Base-by-base conservation (phyloP, 31 red algal genomes). In the Bonnemaisonia californica region DNA sequence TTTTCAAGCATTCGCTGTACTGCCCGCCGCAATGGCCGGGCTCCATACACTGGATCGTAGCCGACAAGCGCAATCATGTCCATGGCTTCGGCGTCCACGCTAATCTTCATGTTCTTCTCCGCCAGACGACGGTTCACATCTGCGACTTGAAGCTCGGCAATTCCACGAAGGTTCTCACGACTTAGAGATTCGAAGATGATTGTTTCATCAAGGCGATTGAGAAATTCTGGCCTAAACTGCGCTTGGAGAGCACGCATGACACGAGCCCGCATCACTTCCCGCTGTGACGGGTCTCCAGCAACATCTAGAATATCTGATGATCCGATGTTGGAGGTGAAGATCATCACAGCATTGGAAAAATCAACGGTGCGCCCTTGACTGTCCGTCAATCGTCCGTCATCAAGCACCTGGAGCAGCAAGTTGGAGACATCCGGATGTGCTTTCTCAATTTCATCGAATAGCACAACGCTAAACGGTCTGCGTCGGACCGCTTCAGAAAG, bases 381-480 rank as follows among this genome's bases (percentile, higher is more conserved):
- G 51, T 99, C 98, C 28, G 98, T 99, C 34, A 99, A 74, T 11
- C 94, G 98, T 3, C 98, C 98, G 74, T 99, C 94, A 73, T 99
- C 98, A 28, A 99, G 82, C 24, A 99, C 94, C 63, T 97, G 98
- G 23, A 99, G 76, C 22, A 99, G 75, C 51, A 99, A 72, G 67
- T 99, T 99, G 73, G 88, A 99, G 13, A 97, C 91, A 61, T 99
- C 98, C 23, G 98, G 91, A 68, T 99, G 98, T n/a, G 98, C 98
- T 78, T 99, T 99, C 74, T 99, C 98, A 88, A 99, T 97, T 73
- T 99, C 98, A 82, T 99, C 98, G 39, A 99, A 87, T 18, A 99
- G 84, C 54, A 99, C 80, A 68, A 99, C 94, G 30, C 83, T 88
- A 67, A 88, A 99, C 4, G 98, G 98, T 21, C 94, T 77, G 56